Base-by-base conservation (phyloP, 352 stramenopile genomes). In the Pythium monospermum region DNA sequence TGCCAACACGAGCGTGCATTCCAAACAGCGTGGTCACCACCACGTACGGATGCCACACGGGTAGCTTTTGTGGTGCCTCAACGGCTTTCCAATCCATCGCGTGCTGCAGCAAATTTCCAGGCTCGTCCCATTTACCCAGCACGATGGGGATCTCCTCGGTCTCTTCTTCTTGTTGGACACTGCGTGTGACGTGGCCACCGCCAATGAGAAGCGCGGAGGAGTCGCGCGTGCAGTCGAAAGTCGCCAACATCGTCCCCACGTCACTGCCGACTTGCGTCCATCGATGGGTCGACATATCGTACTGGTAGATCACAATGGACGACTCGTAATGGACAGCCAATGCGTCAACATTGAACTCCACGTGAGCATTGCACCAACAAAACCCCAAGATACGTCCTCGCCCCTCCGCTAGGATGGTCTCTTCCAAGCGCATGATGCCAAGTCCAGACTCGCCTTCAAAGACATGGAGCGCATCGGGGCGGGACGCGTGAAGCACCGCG, bases 21-120 rank as follows among this genome's bases (percentile, higher is more conserved):
- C 83, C 83, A 40, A 91, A 94, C 11, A 94, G 65, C 27, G 83
- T 94, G 25, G 83, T 91, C 8, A 94, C 57, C 18, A 94, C 60
- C 15, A 91, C 81, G 23, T 87, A 94, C 16, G 83, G 80, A 57
- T 94, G 83, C 83, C 83, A 94, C 28, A 91, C 73, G 13, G 83
- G 83, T 8, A 89, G 67, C 46, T 93, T 87, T 49, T 91, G 79
- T 4, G 75, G 74, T 15, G 63, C 75, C 30, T 85, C 74, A 6
- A 58, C 40, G 16, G 75, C 67, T 66, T 94, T 91, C 82, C 78
- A 90, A 36, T 89, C 77, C 79, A 90, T 90, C 0, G 76, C 72
- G 37, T 76, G 52, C 44, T 90, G 78, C 16, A 88, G 27, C 22
- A 90, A 47, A 12, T 65, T 84, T 22, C 79, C 76, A 10, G 78